These are phyloP conservation scores for Sporisorium sorghi DNA, from an alignment of 1,284 basidiomycete genomes.

Conservation along the genomic window DNA sequence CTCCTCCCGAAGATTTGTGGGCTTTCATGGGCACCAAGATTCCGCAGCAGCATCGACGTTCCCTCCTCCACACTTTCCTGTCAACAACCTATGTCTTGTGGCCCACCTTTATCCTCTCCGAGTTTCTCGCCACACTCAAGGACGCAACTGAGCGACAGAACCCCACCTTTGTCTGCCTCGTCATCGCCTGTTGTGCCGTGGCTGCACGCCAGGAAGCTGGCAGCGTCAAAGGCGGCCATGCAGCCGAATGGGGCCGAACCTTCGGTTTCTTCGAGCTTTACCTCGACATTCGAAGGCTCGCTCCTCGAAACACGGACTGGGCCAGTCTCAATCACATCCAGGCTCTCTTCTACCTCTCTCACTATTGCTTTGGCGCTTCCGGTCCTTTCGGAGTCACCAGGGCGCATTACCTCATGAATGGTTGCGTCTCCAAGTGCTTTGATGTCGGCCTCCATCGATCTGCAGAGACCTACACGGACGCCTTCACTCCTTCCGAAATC, in stretches of 20 bases:
- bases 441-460: slow-evolving; percentile 51
- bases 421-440: slow-evolving; percentile 54
- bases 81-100: slow-evolving; percentile 53
- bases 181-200: slow-evolving; percentile 50
- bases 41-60: slow-evolving; percentile 46
- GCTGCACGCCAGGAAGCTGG: slow-evolving; percentile 52
- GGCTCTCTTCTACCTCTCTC: slow-evolving; percentile 49
- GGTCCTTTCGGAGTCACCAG: slow-evolving; percentile 47
- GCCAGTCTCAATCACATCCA: slow-evolving; percentile 53
- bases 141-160: slow-evolving; percentile 33
- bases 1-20: slow-evolving; percentile 45
- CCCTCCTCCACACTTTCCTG: slow-evolving; percentile 48
- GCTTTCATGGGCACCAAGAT: slow-evolving; percentile 49
- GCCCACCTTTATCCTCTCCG: slow-evolving; percentile 51
- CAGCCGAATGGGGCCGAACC: slow-evolving; percentile 43
- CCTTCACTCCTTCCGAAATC: slow-evolving; percentile 49
- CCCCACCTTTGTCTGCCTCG: slow-evolving; percentile 48
- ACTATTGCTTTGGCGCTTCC: slow-evolving; percentile 52
- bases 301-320: slow-evolving; percentile 46
- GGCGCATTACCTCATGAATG: slow-evolving; percentile 52
- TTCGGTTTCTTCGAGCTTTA: slow-evolving; percentile 55
- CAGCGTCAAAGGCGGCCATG: slow-evolving; percentile 45
- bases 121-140: slow-evolving; percentile 50
- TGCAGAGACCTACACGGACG: slow-evolving; percentile 52
- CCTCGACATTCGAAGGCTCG: slow-evolving; percentile 46